Percentiles rank a stretch among this genome's conserved stretches.
phyloP scores from a whole-genome alignment of 495 filamentous ascomycete species.

The Aspergillus taichungensis region DNA sequence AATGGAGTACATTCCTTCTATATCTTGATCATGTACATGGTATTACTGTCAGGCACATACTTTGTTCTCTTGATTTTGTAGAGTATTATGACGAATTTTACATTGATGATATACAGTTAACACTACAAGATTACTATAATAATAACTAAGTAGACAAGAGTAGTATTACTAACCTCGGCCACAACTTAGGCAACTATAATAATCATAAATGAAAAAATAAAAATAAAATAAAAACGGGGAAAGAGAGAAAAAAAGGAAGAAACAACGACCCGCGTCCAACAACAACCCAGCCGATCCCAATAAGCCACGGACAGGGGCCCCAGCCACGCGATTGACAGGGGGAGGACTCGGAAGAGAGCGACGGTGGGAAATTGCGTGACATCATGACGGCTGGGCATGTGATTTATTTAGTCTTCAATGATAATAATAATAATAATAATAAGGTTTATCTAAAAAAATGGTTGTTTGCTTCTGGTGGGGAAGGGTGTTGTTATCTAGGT shows the following conservation, averaged over 20 bases:
- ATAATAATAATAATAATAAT: no score
- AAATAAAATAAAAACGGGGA: background rate
- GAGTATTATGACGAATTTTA: constrained; percentile 2
- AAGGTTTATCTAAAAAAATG: no score
- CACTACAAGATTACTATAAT: background rate
- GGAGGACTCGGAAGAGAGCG: no score
- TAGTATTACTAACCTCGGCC: background rate
- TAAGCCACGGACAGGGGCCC: background rate
- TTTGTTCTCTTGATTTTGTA: background rate
- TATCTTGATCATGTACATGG: no score
- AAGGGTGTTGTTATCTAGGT: no score
- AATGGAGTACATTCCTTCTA: constrained; percentile 33
- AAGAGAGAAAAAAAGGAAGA: background rate
- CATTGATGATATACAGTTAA: background rate
- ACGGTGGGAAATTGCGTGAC: no score
- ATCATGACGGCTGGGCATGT: no score
- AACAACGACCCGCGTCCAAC: background rate
- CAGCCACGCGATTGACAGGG: no score
- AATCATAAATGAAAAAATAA: background rate
- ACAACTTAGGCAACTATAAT: background rate
- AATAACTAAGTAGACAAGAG: background rate
- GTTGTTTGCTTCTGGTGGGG: no score
- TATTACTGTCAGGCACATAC: no score
- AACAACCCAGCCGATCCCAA: background rate
- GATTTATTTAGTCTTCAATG: no score